Percentiles rank a stretch among this genome's conserved stretches.
Evolutionary conservation across 176 grass and related monocot genomes (phyloP).

Genomic region (Triticum dicoccoides): DNA sequence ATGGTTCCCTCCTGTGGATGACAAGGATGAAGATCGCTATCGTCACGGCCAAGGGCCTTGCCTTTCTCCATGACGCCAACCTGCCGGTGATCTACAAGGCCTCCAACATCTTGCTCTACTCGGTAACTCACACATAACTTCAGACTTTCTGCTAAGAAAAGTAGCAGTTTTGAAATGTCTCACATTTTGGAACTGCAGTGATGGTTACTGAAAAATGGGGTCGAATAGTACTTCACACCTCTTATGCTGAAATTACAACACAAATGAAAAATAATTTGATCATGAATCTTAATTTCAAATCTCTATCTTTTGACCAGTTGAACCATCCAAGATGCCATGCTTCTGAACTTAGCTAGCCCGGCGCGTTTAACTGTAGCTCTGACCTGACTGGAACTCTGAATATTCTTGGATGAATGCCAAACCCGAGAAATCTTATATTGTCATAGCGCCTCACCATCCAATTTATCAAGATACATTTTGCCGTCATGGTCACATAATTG

Average conservation of each 20-base stretch:
- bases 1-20: no score
- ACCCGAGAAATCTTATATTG: not conserved
- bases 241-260: not conserved
- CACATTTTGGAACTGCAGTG: no score
- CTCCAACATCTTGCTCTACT: no score
- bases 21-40: no score
- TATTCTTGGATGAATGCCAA: constrained; percentile 22
- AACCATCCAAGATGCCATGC: constrained; percentile 11
- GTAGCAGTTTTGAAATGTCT: no score
- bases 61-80: no score
- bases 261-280: not conserved
- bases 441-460: no score
- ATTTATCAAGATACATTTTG: not conserved
- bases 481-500: not conserved
- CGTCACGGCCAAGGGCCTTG: no score
- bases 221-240: not conserved
- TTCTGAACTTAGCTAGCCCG: not conserved
- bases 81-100: no score
- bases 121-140: no score
- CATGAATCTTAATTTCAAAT: not conserved
- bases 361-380: not conserved
- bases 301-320: constrained; percentile 4
- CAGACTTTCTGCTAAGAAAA: no score
- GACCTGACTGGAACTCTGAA: constrained; percentile 10
- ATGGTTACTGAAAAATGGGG: no score